Base-by-base conservation (phyloP, 2,329 filamentous ascomycete genomes). In the Cucurbitaria berberidis region DNA sequence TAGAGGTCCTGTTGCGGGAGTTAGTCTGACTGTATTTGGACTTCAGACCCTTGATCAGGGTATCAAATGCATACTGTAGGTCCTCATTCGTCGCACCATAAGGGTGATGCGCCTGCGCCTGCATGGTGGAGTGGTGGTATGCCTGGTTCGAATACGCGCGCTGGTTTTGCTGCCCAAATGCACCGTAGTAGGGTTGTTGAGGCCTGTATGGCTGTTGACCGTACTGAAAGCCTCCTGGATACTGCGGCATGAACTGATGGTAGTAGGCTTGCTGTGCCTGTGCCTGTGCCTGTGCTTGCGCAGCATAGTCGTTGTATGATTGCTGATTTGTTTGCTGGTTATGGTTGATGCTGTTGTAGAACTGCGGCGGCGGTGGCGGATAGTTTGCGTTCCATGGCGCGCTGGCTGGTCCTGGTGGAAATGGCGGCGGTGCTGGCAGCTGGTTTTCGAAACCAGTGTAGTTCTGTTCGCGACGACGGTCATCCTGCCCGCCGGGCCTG, bases 61-160 rank as follows among this genome's bases (percentile, higher is more conserved):
- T 38, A 42, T 62, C 53, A 26, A 64, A 59, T 29, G 54, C 61
- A 38, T 65, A 64, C 59, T 67, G 64, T 48, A 61, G 42, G 34
- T 64, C 55, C 22, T 54, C 43, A n/a, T 59, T 57, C 27, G 45
- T 59, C n/a, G 48, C 45, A 29, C 54, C 50, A 16, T 55, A 49
- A 5, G 51, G 46, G n/a, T 50, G 42, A 15, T 45, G 57, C 16
- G 55, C 40, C 18, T 62, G 62, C 10, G 48, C 38, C 26, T 64
- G 60, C 54, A 61, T 57, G 7, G 38, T 38, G 19, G 48, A 45
- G 16, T 55, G 54, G 19, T 57, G 49, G 16, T 57, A 53, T 29
- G 54, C 55, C 9, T 57, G 60, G 24, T 57, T 59, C 16, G 55
- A 48, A 35, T 48, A 63, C 39, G 48, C 53, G 1, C 41, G 56